Base-by-base conservation (phyloP, 2,329 filamentous ascomycete species). In the Aspergillus piperis region DNA sequence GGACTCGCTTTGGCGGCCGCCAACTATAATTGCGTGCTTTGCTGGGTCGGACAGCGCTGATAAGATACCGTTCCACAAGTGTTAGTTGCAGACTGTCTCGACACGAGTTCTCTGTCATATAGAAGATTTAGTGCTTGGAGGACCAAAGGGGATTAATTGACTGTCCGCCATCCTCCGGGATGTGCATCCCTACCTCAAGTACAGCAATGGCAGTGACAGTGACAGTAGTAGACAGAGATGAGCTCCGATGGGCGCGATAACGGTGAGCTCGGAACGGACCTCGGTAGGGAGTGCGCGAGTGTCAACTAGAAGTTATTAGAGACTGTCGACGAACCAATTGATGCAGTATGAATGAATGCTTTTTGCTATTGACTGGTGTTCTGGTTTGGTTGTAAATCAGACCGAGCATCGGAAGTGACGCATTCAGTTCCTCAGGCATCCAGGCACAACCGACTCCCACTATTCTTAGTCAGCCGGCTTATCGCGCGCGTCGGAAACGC, bases 1-100 rank as follows among this genome's bases (percentile, higher is more conserved):
- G 44, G 49, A 39, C 27, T 44, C 30, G 54, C 15, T 57, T 48
- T 49, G 54, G 44, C 19, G 44, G 42, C 17, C 36, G 44, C 44
- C 49, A 36, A 57, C 50, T 41, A 21, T 57, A 50, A 57, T 57
- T 51, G 47, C 55, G 44, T 50, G 48, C 55, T 57, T 51, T 19
- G 55, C 44, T 39, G 17, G 25, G 21, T 17, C 44, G 47, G 23
- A 23, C 21, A n/a, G 21, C 10, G 44, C 21, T 49, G 23, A 27
- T 25, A 30, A 50, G 25, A 10, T 25, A 15, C 47, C 4, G 47
- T 50, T 13, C 19, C 41, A 10, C 19, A 6, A 11, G 17, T 10
- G 11, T 11, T 6, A 10, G 21, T 13, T 23, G 8, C 2, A 19
- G 41, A 21, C 41, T 19, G 5, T 44, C 10, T 44, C 19, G 19